Evolutionary conservation across 164 flowering plant species (phyloP), one percentile per base, ranked within the genome.

Genomic region (Santalum album): DNA sequence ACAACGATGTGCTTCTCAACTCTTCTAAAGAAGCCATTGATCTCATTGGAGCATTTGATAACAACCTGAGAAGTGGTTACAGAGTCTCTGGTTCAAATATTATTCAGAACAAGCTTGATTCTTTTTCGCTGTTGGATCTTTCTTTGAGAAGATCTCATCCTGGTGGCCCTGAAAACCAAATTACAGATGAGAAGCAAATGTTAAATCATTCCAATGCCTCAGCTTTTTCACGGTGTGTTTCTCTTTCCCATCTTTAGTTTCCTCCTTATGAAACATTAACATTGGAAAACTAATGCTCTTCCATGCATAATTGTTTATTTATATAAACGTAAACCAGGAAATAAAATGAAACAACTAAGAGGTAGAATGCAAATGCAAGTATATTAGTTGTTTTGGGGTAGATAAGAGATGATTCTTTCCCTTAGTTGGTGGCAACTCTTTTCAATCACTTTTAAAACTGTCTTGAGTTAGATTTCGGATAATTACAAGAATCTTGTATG

Each of bases 171-270:
- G 76, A 65, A 55, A 75, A 60, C 56, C 72, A 72, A 46, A 63
- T 43, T 19, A 42, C 50, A 7, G 77, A 71, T 56, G 75, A 78
- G 57, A 76, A 56, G 52, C 75, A 56, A n/a, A 65, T 57, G n/a
- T 60, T 83, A 54, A 72, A 74, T 61, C 96, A 78, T 56, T 87
- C 96, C 1, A 74, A 72, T 62, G 76, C 80, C 48, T 92, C 96
- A 19, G 91, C 99, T 29, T 92, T 92, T 66, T 76, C 90, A 56
- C 45, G 85, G 91, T 80, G 54, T 69, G 75, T 49, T 56, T 56
- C 39, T 4, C 0, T 38, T 43, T 36, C 44, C 29, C n/a, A 12
- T 60, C 25, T 32, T 25, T 42, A 3, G 26, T 51, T 54, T 32
- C 5, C 19, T 16, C 15, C 4, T 26, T 14, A 1, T 1, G 12